Conservation (phyloP, 2,329 filamentous ascomycete genomes). For the Gaeumannomyces tritici region DNA sequence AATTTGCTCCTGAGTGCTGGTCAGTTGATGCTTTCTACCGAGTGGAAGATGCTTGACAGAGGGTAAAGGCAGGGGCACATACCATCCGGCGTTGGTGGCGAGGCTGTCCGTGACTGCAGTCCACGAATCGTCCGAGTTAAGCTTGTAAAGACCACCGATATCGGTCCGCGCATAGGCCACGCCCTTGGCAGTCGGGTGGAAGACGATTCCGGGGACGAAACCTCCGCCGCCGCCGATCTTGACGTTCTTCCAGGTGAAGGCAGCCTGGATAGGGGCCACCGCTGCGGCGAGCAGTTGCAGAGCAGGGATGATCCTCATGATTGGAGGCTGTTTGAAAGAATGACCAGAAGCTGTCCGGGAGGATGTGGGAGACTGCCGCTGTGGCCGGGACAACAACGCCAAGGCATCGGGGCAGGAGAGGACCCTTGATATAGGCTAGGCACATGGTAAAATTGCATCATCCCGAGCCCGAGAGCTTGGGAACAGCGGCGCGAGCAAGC, state of each 20-base stretch:
- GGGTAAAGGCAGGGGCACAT: conserved; percentile 4
- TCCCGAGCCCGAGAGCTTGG: not conserved
- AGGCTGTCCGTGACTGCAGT: conserved; percentile 40
- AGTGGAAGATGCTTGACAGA: not conserved
- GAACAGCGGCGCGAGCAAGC: not conserved
- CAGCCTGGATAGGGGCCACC: conserved; percentile 18
- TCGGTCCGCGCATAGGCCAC: conserved; percentile 47
- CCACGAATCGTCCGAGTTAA: conserved; percentile 46
- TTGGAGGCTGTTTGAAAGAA: not conserved
- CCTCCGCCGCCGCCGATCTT: conserved; percentile 46
- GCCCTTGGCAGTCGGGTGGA: conserved; percentile 39
- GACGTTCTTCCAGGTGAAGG: conserved; percentile 37
- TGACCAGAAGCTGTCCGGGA: not conserved
- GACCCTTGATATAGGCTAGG: not conserved
- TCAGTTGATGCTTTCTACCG: not conserved
- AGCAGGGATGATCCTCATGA: not conserved
- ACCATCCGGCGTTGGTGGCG: conserved; percentile 34
- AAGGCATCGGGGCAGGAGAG: not conserved
- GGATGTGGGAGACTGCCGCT: too few species aligned
- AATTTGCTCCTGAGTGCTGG: conserved; percentile 36
- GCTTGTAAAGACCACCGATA: conserved; percentile 45
- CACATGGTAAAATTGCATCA: not conserved
- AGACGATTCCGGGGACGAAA: conserved; percentile 47
- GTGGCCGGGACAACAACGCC: not conserved
- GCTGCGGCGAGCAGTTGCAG: conserved; percentile 6